Conservation (phyloP, 306 rosid species). For the Cicer arietinum region DNA sequence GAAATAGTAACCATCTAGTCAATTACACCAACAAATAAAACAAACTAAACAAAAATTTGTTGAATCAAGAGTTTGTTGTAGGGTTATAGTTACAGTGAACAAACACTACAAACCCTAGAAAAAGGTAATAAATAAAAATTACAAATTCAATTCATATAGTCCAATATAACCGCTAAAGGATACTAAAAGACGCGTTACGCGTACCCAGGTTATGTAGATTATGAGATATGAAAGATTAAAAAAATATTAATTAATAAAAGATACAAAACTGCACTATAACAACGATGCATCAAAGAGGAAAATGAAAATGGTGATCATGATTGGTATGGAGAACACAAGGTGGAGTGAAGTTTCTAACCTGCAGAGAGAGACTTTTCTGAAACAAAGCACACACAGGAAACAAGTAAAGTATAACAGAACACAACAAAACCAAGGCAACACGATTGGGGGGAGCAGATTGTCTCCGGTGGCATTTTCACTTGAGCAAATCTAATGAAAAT, state of each 20-base stretch:
- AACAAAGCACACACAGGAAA: too few relatives aligned
- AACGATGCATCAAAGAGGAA: neutral
- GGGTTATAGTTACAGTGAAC: neutral
- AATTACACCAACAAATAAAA: neutral
- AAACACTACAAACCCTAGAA: neutral
- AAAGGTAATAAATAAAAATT: neutral
- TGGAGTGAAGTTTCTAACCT: slow-evolving; percentile 7
- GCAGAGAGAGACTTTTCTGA: neutral
- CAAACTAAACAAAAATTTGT: neutral
- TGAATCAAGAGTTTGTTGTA: neutral
- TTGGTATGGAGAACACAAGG: neutral
- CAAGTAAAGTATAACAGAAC: too few relatives aligned
- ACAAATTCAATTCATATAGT: neutral
- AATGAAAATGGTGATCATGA: neutral
- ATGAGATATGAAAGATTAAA: neutral
- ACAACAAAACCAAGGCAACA: too few relatives aligned
- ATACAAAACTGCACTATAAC: neutral
- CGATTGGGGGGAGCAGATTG: too few relatives aligned
- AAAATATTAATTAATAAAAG: neutral
- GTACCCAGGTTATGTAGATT: neutral
- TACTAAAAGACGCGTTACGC: neutral
- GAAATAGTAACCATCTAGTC: slow-evolving; percentile 1
- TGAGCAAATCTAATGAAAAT: too few relatives aligned
- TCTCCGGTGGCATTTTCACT: too few relatives aligned
- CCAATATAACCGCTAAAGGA: neutral